phyloP scores from a whole-genome alignment of 257 asterid species.

The Salvia rosmarinus region DNA sequence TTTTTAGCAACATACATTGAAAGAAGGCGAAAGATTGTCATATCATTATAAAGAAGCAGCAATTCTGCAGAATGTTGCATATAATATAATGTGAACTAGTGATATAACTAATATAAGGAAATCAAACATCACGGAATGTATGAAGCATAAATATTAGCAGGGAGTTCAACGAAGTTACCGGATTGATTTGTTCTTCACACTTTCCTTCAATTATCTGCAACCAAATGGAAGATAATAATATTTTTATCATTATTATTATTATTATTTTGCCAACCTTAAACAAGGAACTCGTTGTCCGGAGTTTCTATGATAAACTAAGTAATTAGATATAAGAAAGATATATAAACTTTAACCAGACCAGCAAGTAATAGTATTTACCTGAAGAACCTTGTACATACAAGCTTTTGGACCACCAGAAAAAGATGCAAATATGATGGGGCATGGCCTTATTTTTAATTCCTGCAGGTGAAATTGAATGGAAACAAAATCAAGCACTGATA shows the following conservation, averaged over 20 bases:
- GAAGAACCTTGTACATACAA: conserved; percentile 92
- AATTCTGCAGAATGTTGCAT: conserved; percentile 11
- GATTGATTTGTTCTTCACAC: conserved; percentile 55
- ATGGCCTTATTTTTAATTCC: conserved; percentile 86
- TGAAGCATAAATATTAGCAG: conserved; percentile 13
- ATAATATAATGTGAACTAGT: conserved; percentile 1
- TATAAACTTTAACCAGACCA: not conserved
- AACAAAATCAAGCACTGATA: conserved; percentile 5
- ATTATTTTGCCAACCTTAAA: not conserved
- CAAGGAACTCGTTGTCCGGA: conserved; percentile 2
- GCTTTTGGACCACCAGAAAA: conserved; percentile 98
- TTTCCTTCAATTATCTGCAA: conserved; percentile 87
- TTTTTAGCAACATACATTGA: not conserved
- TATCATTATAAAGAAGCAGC: not conserved
- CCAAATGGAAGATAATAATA: conserved; percentile 27
- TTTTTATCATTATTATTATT: too few species aligned
- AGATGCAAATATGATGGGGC: conserved; percentile 92
- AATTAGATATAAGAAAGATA: conserved; percentile 11
- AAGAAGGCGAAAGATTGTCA: not conserved
- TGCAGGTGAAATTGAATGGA: conserved; percentile 36
- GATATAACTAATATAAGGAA: not conserved
- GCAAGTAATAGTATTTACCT: conserved; percentile 52
- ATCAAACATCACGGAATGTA: not conserved
- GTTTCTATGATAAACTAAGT: conserved; percentile 8
- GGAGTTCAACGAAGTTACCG: conserved; percentile 49